Percentiles rank a stretch among this genome's conserved stretches.
These are phyloP conservation scores for Wallacemonas sp. DNA, from an alignment of 208 protist species.

Conservation along the genomic window DNA sequence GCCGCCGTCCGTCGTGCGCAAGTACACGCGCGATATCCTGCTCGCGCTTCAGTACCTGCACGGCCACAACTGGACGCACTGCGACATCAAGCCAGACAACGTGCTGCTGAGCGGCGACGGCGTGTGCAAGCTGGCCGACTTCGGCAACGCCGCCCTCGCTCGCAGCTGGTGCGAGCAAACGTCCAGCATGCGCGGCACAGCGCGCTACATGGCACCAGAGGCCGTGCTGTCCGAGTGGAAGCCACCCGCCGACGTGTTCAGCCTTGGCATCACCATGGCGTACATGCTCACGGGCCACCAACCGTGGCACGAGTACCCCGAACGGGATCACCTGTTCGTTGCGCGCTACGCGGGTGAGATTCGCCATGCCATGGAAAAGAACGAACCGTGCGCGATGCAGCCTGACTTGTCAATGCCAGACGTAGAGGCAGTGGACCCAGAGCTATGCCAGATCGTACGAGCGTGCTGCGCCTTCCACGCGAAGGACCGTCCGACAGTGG, in stretches of 20 bases:
- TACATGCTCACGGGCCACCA: conserved; percentile 68
- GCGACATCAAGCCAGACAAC: conserved; percentile 93
- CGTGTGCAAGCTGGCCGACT: conserved; percentile 89
- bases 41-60: conserved; percentile 86
- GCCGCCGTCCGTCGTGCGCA: conserved; percentile 41
- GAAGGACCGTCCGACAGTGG: conserved; percentile 38
- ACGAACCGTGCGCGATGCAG: conserved; percentile 37
- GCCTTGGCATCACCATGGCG: conserved; percentile 80
- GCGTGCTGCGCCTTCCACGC: conserved; percentile 48
- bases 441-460: conserved; percentile 41
- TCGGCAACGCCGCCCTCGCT: conserved; percentile 72
- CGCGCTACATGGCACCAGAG: conserved; percentile 80
- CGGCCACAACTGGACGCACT: conserved; percentile 76
- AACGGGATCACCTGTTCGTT: conserved; percentile 54
- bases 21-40: conserved; percentile 69
- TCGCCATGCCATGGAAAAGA: conserved; percentile 26
- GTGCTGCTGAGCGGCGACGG: conserved; percentile 78
- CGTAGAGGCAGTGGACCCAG: conserved; percentile 29
- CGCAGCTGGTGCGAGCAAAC: conserved; percentile 38
- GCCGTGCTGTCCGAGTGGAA: conserved; percentile 48
- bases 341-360: conserved; percentile 40
- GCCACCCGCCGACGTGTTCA: conserved; percentile 77
- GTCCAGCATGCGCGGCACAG: conserved; percentile 54
- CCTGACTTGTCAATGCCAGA: conserved; percentile 33
- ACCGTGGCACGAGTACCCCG: conserved; percentile 51